A percentile compares a stretch with the other conserved stretches of the same genome.
These are phyloP conservation scores for Paracoccidioides brasiliensis DNA, from an alignment of 2,329 filamentous ascomycete species.

Conservation along the genomic window DNA sequence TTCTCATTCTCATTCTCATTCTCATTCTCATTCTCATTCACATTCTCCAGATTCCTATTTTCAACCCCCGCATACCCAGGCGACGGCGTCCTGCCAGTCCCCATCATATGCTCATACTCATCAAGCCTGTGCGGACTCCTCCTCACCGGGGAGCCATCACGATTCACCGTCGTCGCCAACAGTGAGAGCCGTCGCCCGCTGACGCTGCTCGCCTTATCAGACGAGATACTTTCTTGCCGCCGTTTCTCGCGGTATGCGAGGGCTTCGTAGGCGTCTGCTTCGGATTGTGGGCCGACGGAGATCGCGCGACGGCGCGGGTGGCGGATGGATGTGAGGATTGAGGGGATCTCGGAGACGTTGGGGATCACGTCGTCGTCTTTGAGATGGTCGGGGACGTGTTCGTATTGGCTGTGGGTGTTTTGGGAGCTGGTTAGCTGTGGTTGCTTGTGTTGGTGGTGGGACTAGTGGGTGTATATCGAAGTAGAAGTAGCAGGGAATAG, in stretches of 20 bases:
- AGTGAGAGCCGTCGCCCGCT: slow-evolving; percentile 7
- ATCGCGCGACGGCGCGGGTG: slow-evolving; percentile 67
- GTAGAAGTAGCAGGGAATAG: not conserved
- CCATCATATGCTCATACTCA: slow-evolving; percentile 63
- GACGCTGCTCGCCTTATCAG: slow-evolving; percentile 12
- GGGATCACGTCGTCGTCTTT: slow-evolving; percentile 82
- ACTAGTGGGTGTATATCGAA: not conserved
- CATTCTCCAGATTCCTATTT: slow-evolving; percentile 14
- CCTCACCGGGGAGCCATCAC: slow-evolving; percentile 24
- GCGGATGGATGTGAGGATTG: slow-evolving; percentile 67
- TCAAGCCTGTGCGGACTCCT: slow-evolving; percentile 39
- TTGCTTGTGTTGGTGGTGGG: not conserved
- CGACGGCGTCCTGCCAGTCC: slow-evolving; percentile 38
- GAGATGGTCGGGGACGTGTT: slow-evolving; percentile 60
- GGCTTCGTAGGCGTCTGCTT: slow-evolving; percentile 91
- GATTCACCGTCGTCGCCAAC: not conserved
- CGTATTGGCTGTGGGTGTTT: slow-evolving; percentile 53
- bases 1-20: too few species aligned
- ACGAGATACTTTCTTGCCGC: slow-evolving; percentile 47
- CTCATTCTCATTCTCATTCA: not conserved
- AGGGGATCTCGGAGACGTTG: slow-evolving; percentile 72
- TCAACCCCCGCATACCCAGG: slow-evolving; percentile 19
- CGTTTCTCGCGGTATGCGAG: slow-evolving; percentile 74
- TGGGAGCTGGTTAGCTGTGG: slow-evolving; percentile 6
- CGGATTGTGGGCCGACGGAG: slow-evolving; percentile 86